These are phyloP conservation scores for Jackrogersella minutella DNA, from an alignment of 495 filamentous ascomycete species.

Conservation along the genomic window DNA sequence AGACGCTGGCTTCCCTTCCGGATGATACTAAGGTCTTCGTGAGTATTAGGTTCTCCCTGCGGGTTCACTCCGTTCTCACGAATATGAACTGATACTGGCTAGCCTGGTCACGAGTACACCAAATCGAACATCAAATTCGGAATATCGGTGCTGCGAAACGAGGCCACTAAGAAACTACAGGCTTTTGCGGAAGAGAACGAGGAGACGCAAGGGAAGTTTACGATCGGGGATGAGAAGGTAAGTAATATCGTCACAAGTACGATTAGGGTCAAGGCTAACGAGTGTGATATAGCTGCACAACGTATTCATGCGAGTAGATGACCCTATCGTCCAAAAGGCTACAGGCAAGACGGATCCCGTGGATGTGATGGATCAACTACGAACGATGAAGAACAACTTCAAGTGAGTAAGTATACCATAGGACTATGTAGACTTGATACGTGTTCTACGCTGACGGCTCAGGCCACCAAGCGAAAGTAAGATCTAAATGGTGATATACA, in stretches of 20 bases:
- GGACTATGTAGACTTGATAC: neutral
- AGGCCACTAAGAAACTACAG: constrained; percentile 77
- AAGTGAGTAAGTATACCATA: constrained; percentile 60
- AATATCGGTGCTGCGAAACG: constrained; percentile 72
- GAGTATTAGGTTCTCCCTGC: constrained; percentile 43
- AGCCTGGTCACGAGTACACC: constrained; percentile 98
- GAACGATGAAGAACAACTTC: constrained; percentile 93
- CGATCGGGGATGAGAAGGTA: constrained; percentile 98
- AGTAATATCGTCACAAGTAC: constrained; percentile 5
- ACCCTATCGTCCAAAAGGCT: constrained; percentile 82
- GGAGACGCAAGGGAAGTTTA: constrained; percentile 95
- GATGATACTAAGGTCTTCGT: constrained; percentile 95
- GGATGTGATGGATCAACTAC: constrained; percentile 83
- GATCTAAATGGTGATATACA: constrained; percentile 17
- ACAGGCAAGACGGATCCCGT: constrained; percentile 84
- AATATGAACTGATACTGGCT: neutral
- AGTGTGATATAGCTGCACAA: constrained; percentile 75
- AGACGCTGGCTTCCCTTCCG: constrained; percentile 79
- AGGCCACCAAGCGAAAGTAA: constrained; percentile 42
- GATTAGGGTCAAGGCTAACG: constrained; percentile 9
- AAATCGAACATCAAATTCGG: constrained; percentile 92
- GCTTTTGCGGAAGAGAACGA: constrained; percentile 79
- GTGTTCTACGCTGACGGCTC: constrained; percentile 12
- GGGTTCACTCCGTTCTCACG: neutral
- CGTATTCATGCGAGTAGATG: constrained; percentile 94